Evolutionary conservation across 2,329 filamentous ascomycete species (phyloP), one percentile per base, ranked within the genome.

Genomic region (Cladorrhinum sp.): DNA sequence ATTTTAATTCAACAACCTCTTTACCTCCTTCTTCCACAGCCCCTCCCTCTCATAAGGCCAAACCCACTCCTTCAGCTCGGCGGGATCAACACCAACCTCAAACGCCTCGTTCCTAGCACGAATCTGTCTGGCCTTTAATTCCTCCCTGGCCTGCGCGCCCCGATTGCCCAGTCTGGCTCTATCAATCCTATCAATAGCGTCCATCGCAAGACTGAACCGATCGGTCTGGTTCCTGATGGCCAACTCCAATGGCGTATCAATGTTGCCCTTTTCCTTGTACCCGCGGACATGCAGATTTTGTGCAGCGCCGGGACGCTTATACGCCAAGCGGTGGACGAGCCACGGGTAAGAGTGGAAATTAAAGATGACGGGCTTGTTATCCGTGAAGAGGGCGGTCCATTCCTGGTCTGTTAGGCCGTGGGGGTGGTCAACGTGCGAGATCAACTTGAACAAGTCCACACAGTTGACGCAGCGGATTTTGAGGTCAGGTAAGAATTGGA

Each of bases 271-370:
- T 78, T 93, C 89, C 70, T 83, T 86, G 79, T 92, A 93, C 1
- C 90, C 90, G 30, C 86, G 81, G n/a, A 93, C 90, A 68, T 90
- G 86, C 64, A 92, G 74, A 73, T 90, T 86, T 51, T 80, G 72
- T 28, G 5, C 7, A 72, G 82, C 84, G 4, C 88, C 89, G 1
- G 86, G 86, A 1, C 89, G 85, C 76, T 89, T 88, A 77, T 92
- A 92, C 0, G 88, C 89, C 67, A 93, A 75, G 55, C 89, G 82
- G 76, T 92, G 89, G 56, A 93, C 84, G 69, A 93, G 80, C 88
- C 87, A 92, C 8, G 90, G 89, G 76, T 93, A 92, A 30, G 85
- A 88, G 77, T 93, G 90, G 83, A 92, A 93, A 78, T 92, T 92
- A 80, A 93, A 92, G 71, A 92, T 86, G 71, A 91, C 79, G 21